A percentile compares a stretch with the other conserved stretches of the same genome.
Evolutionary conservation across 495 filamentous ascomycete genomes (phyloP).

Genomic region (Rostrohypoxylon terebratum): DNA sequence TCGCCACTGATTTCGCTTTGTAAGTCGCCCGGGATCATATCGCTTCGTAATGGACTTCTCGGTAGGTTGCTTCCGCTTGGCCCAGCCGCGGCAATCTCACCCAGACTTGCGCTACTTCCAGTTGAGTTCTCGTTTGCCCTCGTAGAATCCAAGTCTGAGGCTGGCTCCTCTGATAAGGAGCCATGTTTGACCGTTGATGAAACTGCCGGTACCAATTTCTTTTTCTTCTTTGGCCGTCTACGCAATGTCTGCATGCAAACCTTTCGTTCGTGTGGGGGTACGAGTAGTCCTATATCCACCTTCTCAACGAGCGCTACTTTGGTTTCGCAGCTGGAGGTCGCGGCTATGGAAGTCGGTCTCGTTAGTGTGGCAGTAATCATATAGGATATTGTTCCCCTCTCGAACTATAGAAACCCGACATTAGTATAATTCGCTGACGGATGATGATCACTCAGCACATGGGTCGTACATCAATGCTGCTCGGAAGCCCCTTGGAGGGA

Average conservation of each 20-base stretch:
- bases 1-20: constrained; percentile 62
- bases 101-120: constrained; percentile 55
- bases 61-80: constrained; percentile 38
- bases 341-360: constrained; percentile 85
- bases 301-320: constrained; percentile 83
- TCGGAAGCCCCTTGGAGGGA: constrained; percentile 83
- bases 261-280: constrained; percentile 71
- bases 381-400: constrained; percentile 92
- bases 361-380: constrained; percentile 90
- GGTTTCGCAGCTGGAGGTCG: constrained; percentile 79
- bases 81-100: constrained; percentile 45
- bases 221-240: constrained; percentile 67
- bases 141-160: constrained; percentile 55
- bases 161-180: constrained; percentile 40
- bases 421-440: constrained; percentile 33
- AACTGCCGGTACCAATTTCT: constrained; percentile 45
- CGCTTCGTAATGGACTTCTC: constrained; percentile 46
- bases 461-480: constrained; percentile 87
- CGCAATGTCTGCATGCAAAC: constrained; percentile 83
- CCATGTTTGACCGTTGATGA: constrained; percentile 33
- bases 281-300: constrained; percentile 67
- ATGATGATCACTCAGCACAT: constrained; percentile 4
- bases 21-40: constrained; percentile 53
- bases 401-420: constrained; percentile 72
- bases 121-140: constrained; percentile 57